Percentiles rank a stretch among this genome's conserved stretches.
phyloP scores from a whole-genome alignment of 2,329 filamentous ascomycete species.

The Trichoderma arundinaceum region DNA sequence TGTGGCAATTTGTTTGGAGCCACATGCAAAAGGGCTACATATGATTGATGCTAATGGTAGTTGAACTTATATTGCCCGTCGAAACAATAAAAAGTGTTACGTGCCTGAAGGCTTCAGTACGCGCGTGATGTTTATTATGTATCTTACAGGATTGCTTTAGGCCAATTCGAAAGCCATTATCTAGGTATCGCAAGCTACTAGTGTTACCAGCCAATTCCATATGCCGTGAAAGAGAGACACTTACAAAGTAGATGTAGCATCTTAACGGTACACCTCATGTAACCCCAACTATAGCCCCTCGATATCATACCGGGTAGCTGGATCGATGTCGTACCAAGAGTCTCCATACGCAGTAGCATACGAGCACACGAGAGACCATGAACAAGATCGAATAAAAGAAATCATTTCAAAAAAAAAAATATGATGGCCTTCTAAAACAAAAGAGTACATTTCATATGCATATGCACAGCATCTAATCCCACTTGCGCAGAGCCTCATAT shows the following conservation, averaged over 20 bases:
- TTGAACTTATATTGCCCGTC: conserved; percentile 1
- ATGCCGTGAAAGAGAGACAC: background rate
- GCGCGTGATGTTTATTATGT: background rate
- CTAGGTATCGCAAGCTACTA: background rate
- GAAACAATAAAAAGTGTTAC: background rate
- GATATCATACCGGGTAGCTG: background rate
- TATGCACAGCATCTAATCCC: background rate
- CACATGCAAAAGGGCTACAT: background rate
- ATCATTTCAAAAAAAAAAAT: background rate
- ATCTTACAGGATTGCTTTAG: background rate
- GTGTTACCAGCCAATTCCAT: background rate
- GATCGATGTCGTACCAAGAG: background rate
- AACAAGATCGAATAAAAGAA: background rate
- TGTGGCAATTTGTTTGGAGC: background rate
- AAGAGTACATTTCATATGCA: background rate
- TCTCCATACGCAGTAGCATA: background rate
- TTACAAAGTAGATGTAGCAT: background rate
- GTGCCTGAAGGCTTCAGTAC: background rate
- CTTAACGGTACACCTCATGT: background rate
- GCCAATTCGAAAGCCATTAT: background rate
- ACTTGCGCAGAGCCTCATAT: conserved; percentile 2
- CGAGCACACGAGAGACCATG: background rate
- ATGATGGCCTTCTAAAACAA: background rate
- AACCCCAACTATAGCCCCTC: background rate
- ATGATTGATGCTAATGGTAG: background rate